Conservation (phyloP, 257 asterid species). For the Striga asiatica region DNA sequence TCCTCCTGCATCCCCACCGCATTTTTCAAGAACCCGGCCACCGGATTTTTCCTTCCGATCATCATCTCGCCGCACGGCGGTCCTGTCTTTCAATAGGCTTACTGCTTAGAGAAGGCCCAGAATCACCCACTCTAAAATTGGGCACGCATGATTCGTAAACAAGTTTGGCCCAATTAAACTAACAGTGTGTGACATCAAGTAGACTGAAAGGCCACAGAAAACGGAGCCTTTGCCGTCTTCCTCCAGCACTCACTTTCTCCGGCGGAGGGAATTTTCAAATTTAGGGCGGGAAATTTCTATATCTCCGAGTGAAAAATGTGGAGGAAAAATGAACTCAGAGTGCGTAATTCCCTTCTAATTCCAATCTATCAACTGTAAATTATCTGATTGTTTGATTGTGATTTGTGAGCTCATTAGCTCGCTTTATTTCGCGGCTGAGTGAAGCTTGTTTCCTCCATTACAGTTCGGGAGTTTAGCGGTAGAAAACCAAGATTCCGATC, state of each 20-base stretch:
- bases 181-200: too few species aligned
- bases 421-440: constrained; percentile 13
- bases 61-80: too few species aligned
- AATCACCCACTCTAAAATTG: too few species aligned
- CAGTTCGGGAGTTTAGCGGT: constrained; percentile 17
- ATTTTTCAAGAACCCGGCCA: too few species aligned
- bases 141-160: too few species aligned
- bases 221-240: not conserved
- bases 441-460: not conserved
- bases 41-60: too few species aligned
- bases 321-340: constrained; percentile 25
- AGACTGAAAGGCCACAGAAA: not conserved
- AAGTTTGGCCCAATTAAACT: too few species aligned
- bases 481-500: constrained; percentile 52
- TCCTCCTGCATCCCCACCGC: too few species aligned
- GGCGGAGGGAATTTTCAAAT: constrained; percentile 2
- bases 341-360: constrained; percentile 8
- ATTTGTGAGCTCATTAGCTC: constrained; percentile 12
- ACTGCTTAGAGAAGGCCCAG: too few species aligned
- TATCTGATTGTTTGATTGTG: not conserved
- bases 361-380: not conserved
- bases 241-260: not conserved
- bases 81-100: too few species aligned
- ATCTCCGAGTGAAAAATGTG: constrained; percentile 21
- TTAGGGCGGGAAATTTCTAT: constrained; percentile 18